Conservation (phyloP, 805 yeast species). For the Priceomyces carsonii region DNA sequence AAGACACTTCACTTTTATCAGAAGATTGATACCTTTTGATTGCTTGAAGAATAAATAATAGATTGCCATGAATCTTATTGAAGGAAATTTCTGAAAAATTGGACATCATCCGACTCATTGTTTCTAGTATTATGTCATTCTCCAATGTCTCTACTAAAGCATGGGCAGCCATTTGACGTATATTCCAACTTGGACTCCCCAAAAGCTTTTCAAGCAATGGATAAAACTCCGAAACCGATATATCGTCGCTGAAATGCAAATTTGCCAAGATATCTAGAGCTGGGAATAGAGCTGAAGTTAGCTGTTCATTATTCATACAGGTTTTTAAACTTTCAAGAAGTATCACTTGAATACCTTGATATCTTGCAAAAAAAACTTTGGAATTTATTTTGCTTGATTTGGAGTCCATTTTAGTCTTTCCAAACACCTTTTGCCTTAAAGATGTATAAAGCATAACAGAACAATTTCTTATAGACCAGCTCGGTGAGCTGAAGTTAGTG, state of each 20-base stretch:
- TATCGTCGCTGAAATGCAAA: slow-evolving; percentile 55
- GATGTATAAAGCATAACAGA: slow-evolving; percentile 92
- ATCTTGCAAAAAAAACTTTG: slow-evolving; percentile 69
- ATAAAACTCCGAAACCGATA: slow-evolving; percentile 52
- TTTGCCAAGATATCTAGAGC: slow-evolving; percentile 71
- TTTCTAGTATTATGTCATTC: slow-evolving; percentile 8
- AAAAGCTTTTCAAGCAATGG: slow-evolving; percentile 50
- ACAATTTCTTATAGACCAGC: slow-evolving; percentile 90
- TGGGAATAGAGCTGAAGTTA: slow-evolving; percentile 69
- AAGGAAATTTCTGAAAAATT: slow-evolving; percentile 19
- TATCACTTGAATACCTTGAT: slow-evolving; percentile 50
- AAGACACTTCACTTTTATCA: slow-evolving; percentile 11
- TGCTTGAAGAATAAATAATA: slow-evolving; percentile 42
- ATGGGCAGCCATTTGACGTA: slow-evolving; percentile 84
- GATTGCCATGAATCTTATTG: slow-evolving; percentile 52
- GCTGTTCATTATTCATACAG: slow-evolving; percentile 24
- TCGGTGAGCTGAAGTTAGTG: slow-evolving; percentile 57
- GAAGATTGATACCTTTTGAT: slow-evolving; percentile 9
- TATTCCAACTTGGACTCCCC: slow-evolving; percentile 66
- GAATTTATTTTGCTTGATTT: slow-evolving; percentile 47
- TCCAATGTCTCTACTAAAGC: slow-evolving; percentile 54
- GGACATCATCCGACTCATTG: slow-evolving; percentile 21
- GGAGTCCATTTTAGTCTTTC: slow-evolving; percentile 47
- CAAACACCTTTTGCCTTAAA: slow-evolving; percentile 77
- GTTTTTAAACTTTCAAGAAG: slow-evolving; percentile 45